These are phyloP conservation scores for Russula ochroleuca DNA, from an alignment of 768 basidiomycete species.

Conservation along the genomic window DNA sequence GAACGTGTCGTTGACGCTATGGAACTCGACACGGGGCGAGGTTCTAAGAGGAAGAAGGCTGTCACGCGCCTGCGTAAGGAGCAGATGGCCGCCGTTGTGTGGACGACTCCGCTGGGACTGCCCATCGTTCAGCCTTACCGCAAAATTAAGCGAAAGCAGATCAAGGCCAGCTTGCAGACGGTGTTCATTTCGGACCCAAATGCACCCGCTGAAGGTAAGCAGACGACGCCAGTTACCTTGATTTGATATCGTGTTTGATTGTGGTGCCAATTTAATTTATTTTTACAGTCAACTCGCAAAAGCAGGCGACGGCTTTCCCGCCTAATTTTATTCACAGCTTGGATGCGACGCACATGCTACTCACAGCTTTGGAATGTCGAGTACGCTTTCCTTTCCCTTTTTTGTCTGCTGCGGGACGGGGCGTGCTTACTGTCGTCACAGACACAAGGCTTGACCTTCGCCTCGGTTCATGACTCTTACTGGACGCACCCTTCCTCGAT, in stretches of 20 bases:
- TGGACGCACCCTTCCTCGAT: constrained; percentile 93
- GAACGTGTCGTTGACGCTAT: constrained; percentile 53
- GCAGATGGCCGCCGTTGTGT: constrained; percentile 92
- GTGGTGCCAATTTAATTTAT: background rate
- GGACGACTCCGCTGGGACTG: constrained; percentile 94
- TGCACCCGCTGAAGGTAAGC: constrained; percentile 60
- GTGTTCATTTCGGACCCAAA: constrained; percentile 89
- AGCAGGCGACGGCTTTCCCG: constrained; percentile 96
- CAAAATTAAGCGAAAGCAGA: constrained; percentile 74
- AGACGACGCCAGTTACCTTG: too few relatives aligned
- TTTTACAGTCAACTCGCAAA: constrained; percentile 61
- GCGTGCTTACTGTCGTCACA: constrained; percentile 33
- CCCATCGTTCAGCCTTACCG: constrained; percentile 97
- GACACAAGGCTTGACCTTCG: constrained; percentile 77
- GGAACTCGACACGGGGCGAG: constrained; percentile 29
- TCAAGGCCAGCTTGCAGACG: constrained; percentile 78
- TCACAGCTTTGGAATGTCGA: constrained; percentile 86
- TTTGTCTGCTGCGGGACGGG: background rate
- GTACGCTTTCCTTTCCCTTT: constrained; percentile 44
- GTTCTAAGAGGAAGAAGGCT: constrained; percentile 16
- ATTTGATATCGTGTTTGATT: constrained; percentile 1
- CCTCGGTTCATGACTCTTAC: constrained; percentile 97
- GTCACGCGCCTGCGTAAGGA: constrained; percentile 61
- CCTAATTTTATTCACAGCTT: constrained; percentile 98
- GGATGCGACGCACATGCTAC: constrained; percentile 98